Conservation (phyloP, 805 yeast species). For the Candida nitratophila region DNA sequence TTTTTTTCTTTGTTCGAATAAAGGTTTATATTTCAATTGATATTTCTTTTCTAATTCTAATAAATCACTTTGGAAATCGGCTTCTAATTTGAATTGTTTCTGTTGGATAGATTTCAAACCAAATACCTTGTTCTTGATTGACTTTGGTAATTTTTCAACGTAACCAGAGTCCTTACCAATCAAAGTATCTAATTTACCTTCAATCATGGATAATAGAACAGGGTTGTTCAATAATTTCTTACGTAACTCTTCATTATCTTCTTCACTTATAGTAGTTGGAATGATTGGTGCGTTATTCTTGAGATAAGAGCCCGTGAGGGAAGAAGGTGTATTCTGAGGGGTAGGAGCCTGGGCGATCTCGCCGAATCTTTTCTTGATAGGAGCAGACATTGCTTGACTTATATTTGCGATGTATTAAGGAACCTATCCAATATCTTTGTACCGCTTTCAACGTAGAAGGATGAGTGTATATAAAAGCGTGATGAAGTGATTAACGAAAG, state of each 20-base stretch:
- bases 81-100: conserved; percentile 75
- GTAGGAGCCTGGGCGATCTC: conserved; percentile 92
- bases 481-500: too few species aligned
- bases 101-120: conserved; percentile 80
- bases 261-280: conserved; percentile 70
- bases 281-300: conserved; percentile 50
- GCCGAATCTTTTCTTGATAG: conserved; percentile 67
- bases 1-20: conserved; percentile 65
- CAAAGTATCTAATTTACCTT: conserved; percentile 77
- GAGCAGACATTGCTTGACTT: conserved; percentile 60
- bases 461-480: too few species aligned
- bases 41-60: conserved; percentile 80
- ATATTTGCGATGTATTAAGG: too few species aligned
- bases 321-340: conserved; percentile 97
- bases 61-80: conserved; percentile 85
- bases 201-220: conserved; percentile 76
- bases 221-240: conserved; percentile 57
- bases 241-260: conserved; percentile 33
- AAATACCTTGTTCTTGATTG: conserved; percentile 67
- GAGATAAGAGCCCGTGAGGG: conserved; percentile 68
- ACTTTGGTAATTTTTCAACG: conserved; percentile 64
- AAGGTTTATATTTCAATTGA: conserved; percentile 63
- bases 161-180: conserved; percentile 88
- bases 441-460: too few species aligned
- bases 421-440: too few species aligned